Evolutionary conservation across 768 basidiomycete species (phyloP).

Genomic region (Rhizopogon roseolus): DNA sequence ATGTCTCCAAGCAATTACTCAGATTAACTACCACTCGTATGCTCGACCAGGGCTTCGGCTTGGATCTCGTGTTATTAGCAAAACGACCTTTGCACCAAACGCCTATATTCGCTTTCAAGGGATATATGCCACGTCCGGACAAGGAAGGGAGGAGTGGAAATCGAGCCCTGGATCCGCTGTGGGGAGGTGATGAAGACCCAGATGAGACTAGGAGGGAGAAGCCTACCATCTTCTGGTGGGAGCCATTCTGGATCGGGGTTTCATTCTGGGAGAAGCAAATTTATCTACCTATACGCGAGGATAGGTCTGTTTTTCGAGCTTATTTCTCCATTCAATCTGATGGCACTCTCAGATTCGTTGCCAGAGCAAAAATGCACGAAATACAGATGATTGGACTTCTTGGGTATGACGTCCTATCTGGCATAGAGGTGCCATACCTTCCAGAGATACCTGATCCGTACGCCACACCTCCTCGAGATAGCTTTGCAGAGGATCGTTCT

Average conservation of each 20-base stretch:
- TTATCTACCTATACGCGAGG: slow-evolving; percentile 75
- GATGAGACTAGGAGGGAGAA: slow-evolving; percentile 33
- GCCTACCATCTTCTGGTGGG: slow-evolving; percentile 82
- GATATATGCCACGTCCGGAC: slow-evolving; percentile 54
- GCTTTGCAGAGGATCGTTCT: slow-evolving; percentile 27
- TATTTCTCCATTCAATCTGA: neutral
- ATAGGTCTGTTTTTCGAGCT: slow-evolving; percentile 45
- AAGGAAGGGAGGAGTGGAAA: slow-evolving; percentile 40
- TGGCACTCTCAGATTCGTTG: slow-evolving; percentile 65
- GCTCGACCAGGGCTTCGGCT: slow-evolving; percentile 87
- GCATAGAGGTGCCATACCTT: slow-evolving; percentile 82
- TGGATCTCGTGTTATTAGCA: slow-evolving; percentile 84
- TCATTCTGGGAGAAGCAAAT: slow-evolving; percentile 87
- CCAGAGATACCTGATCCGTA: slow-evolving; percentile 35
- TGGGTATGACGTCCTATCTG: slow-evolving; percentile 86
- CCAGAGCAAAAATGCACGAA: slow-evolving; percentile 95
- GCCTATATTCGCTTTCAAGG: slow-evolving; percentile 87
- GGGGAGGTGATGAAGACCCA: slow-evolving; percentile 61
- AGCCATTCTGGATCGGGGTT: slow-evolving; percentile 80
- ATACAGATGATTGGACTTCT: slow-evolving; percentile 92
- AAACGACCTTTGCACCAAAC: slow-evolving; percentile 92
- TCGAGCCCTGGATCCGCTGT: slow-evolving; percentile 63
- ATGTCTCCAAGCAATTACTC: slow-evolving; percentile 85
- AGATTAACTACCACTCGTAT: slow-evolving; percentile 90
- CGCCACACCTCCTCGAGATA: slow-evolving; percentile 29